Evolutionary conservation across 768 basidiomycete genomes (phyloP), one percentile per base, ranked within the genome.

Genomic region (Rhodosporidiobolus sp.): DNA sequence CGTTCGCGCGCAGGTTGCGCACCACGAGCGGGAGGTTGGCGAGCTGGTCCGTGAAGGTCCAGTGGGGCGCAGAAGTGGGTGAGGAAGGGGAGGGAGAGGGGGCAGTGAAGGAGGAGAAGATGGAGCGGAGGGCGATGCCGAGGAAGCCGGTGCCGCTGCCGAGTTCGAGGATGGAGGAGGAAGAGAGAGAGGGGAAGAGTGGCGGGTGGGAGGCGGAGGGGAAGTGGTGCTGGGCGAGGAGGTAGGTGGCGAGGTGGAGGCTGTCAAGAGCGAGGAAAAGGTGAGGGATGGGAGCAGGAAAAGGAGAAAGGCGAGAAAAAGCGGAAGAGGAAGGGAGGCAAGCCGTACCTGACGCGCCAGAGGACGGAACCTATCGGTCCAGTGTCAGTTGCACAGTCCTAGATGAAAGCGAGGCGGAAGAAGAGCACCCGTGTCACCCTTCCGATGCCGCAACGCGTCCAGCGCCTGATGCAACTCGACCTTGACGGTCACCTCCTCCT

Each of bases 1-100:
- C 34, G 56, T 75, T 72, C 3, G 35, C 45, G 10, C 60, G 59
- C 28, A 69, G 46, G 64, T 72, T 75, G 24, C 69, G 70, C 22
- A 64, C n/a, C 26, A 75, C 52, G 46, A 75, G 60, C 26, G 55
- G 34, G 34, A 75, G 67, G 53, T 67, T 67, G 4, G n/a, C 64
- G 45, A 67, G 59, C 53, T 69, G 74, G 57, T 75, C 74, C 26
- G 55, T 54, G 65, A 75, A 75, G 12, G 43, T 63, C 74, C 74
- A 75, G 12, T 35, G 30, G 0, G 46, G 46, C 1, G 35, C 52
- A 26, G 61, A 10, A 9, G 30, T 35, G 48, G 49, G 49, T 17
- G 32, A 35, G 50, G 16, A 22, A 17, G 26, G 35, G 26, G 24
- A 60, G 17, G 17, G 6, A 16, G 28, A 35, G 19, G 49, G 19